Evolutionary conservation across 2,329 filamentous ascomycete species (phyloP).

Genomic region (Ilyonectria sp.): DNA sequence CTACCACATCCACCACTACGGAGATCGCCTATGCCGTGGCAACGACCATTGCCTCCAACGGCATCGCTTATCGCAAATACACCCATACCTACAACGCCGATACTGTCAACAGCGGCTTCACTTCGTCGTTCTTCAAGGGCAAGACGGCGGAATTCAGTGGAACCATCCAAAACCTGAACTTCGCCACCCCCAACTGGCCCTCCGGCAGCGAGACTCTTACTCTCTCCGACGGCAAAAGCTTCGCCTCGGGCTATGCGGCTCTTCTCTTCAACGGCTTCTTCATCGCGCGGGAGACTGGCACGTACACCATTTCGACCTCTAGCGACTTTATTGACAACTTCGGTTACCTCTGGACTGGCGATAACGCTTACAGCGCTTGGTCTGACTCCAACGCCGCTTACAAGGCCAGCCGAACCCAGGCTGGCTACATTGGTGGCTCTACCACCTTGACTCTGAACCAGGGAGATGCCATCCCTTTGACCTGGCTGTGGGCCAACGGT

Average conservation of each 20-base stretch:
- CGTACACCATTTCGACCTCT: slow-evolving; percentile 3
- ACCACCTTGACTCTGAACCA: background rate
- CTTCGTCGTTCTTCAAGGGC: background rate
- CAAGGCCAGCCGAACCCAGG: background rate
- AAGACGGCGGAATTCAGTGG: background rate
- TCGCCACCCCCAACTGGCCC: slow-evolving; percentile 5
- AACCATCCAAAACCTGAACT: background rate
- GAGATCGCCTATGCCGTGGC: background rate
- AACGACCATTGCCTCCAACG: slow-evolving; percentile 6
- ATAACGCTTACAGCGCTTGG: slow-evolving; percentile 1
- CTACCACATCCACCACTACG: background rate
- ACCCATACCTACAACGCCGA: background rate
- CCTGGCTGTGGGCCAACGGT: slow-evolving; percentile 15
- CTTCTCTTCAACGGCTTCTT: slow-evolving; percentile 14
- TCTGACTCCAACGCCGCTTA: background rate
- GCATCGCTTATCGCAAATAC: slow-evolving; percentile 9
- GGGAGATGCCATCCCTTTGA: slow-evolving; percentile 14
- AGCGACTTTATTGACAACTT: slow-evolving; percentile 4
- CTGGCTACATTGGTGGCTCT: background rate
- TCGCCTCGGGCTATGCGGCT: background rate
- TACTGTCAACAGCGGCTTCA: background rate
- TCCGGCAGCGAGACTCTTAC: background rate
- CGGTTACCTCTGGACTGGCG: slow-evolving; percentile 12
- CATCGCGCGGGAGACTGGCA: slow-evolving; percentile 7
- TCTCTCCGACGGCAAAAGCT: background rate